Percentiles rank a stretch among this genome's conserved stretches.
phyloP scores from a whole-genome alignment of 306 rosid genomes.

The Fragaria vesca region DNA sequence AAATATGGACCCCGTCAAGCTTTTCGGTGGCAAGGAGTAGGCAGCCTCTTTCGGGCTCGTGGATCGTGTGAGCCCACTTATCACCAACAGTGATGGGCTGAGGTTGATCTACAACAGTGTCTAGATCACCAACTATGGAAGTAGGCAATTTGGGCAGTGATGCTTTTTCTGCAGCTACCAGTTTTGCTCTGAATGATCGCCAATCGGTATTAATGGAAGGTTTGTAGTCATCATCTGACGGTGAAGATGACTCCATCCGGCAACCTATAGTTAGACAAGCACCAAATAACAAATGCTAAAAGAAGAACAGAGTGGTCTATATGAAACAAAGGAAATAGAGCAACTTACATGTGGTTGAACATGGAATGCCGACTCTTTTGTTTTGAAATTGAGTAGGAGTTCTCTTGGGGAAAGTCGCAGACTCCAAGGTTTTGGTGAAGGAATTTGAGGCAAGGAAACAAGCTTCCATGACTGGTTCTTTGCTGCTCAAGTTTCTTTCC shows the following conservation, averaged over 20 bases:
- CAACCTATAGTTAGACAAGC: conserved; percentile 41
- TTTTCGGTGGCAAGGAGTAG: conserved; percentile 72
- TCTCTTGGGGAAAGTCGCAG: conserved; percentile 25
- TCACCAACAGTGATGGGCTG: conserved; percentile 54
- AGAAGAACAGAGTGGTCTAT: background rate
- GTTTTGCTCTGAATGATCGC: conserved; percentile 81
- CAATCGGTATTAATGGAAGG: conserved; percentile 50
- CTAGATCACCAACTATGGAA: conserved; percentile 41
- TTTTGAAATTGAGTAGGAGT: conserved; percentile 25
- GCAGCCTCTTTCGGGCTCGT: conserved; percentile 88
- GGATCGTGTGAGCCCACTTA: conserved; percentile 85
- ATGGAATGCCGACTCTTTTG: conserved; percentile 36
- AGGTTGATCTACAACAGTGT: conserved; percentile 38
- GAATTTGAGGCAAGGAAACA: conserved; percentile 56
- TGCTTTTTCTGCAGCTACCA: conserved; percentile 59
- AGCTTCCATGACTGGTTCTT: conserved; percentile 57
- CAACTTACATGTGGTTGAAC: conserved; percentile 51
- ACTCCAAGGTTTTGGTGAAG: conserved; percentile 44
- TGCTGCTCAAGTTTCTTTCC: background rate
- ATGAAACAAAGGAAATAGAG: background rate
- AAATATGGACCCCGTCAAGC: conserved; percentile 88
- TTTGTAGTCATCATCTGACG: conserved; percentile 42
- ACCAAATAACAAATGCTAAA: conserved; percentile 5
- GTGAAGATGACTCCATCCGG: conserved; percentile 35
- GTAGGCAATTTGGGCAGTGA: conserved; percentile 25